phyloP scores from a whole-genome alignment of 2,329 filamentous ascomycete species.

The Hortaea sp. region DNA sequence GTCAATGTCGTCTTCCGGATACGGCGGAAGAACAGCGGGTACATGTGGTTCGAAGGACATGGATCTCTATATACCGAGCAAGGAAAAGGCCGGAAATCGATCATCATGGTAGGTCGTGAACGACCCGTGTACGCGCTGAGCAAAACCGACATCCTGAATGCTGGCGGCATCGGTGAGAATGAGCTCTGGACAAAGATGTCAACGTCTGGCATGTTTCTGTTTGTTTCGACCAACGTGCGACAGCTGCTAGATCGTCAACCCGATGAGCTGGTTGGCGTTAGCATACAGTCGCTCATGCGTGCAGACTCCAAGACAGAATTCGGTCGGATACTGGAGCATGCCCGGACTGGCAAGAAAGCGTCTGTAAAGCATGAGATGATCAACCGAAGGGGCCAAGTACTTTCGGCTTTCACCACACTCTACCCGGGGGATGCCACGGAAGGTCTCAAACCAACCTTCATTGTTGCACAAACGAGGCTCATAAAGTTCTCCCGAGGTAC shows the following conservation, averaged over 20 bases:
- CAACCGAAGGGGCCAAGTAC: constrained; percentile 77
- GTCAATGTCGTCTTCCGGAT: constrained; percentile 89
- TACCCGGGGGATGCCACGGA: constrained; percentile 75
- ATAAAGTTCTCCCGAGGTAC: constrained; percentile 48
- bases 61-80: constrained; percentile 83
- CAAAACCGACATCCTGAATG: constrained; percentile 40
- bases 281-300: constrained; percentile 79
- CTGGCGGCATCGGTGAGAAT: constrained; percentile 57
- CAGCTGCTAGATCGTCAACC: constrained; percentile 74
- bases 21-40: constrained; percentile 75
- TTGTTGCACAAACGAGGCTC: constrained; percentile 77
- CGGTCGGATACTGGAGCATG: constrained; percentile 68
- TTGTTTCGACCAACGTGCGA: constrained; percentile 74
- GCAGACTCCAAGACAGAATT: constrained; percentile 71
- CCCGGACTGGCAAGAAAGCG: constrained; percentile 63
- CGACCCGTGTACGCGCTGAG: constrained; percentile 74
- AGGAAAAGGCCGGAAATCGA: constrained; percentile 83
- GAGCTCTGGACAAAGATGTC: constrained; percentile 93
- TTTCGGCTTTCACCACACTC: constrained; percentile 76
- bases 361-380: constrained; percentile 82
- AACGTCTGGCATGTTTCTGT: constrained; percentile 85
- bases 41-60: constrained; percentile 95
- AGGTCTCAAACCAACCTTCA: constrained; percentile 68
- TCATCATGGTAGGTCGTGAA: constrained; percentile 80
- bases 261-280: constrained; percentile 73